These are phyloP conservation scores for Wickerhamiella musiphila DNA, from an alignment of 805 yeast genomes.

Conservation along the genomic window DNA sequence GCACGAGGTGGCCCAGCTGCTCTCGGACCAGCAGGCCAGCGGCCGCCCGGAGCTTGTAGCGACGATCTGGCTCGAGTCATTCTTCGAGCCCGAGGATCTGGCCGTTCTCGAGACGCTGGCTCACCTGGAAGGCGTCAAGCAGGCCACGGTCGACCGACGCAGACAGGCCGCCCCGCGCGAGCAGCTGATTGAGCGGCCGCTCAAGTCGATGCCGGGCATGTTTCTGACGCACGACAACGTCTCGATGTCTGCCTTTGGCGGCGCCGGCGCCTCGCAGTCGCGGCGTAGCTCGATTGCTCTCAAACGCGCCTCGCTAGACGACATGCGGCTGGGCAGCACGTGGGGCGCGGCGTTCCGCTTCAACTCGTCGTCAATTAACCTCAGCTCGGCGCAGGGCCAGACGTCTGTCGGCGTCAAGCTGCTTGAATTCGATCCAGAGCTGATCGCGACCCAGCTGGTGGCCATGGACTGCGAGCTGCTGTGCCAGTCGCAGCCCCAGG, in stretches of 20 bases:
- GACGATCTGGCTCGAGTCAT: constrained; percentile 63
- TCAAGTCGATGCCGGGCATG: constrained; percentile 1
- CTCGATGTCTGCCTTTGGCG: background rate
- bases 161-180: background rate
- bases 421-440: constrained; percentile 19
- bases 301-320: constrained; percentile 1
- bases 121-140: constrained; percentile 30
- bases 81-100: constrained; percentile 60
- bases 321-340: background rate
- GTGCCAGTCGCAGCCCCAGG: constrained; percentile 16
- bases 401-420: constrained; percentile 1
- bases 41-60: constrained; percentile 22
- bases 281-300: constrained; percentile 1
- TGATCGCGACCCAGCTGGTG: constrained; percentile 22
- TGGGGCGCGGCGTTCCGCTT: constrained; percentile 4
- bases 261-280: background rate
- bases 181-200: constrained; percentile 2
- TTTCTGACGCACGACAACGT: constrained; percentile 3
- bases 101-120: constrained; percentile 47
- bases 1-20: constrained; percentile 46
- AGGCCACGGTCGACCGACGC: background rate
- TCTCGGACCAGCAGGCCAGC: constrained; percentile 31
- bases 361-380: background rate
- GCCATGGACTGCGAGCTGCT: constrained; percentile 20
- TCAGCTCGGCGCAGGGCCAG: background rate